Conservation (phyloP, 768 basidiomycete genomes). For the Rhodotorula babjevae region DNA sequence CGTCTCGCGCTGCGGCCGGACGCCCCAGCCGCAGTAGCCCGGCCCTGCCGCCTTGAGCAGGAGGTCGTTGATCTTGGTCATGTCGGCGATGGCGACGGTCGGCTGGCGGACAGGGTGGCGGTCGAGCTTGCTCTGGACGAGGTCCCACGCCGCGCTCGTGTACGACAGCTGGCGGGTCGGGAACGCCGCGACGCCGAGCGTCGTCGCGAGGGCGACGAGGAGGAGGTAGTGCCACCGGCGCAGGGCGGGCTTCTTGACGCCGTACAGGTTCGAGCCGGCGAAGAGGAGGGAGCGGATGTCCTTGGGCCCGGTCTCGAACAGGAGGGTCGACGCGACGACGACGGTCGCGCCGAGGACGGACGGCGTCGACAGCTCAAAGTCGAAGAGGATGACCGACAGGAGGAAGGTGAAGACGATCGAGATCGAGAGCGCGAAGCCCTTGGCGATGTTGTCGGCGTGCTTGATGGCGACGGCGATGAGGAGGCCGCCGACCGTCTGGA, state of each 20-base stretch:
- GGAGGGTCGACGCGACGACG: conserved; percentile 19
- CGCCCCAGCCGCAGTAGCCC: conserved; percentile 20
- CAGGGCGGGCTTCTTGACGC: conserved; percentile 4
- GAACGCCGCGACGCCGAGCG: conserved; percentile 11
- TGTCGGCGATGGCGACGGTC: conserved; percentile 28
- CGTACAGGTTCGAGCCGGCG: not conserved
- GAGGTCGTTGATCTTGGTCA: conserved; percentile 21
- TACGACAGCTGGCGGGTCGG: conserved; percentile 21
- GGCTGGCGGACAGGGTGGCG: conserved; percentile 1
- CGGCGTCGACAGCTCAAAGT: conserved; percentile 23
- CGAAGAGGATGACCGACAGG: conserved; percentile 35
- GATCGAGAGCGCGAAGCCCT: conserved; percentile 32
- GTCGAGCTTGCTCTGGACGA: conserved; percentile 9
- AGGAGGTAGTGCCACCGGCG: conserved; percentile 23
- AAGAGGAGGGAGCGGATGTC: not conserved
- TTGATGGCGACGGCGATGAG: conserved; percentile 36
- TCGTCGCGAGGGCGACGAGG: conserved; percentile 16
- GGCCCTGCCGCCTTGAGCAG: conserved; percentile 1
- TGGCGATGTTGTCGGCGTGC: conserved; percentile 37
- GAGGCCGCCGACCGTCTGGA: conserved; percentile 36
- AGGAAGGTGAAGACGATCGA: conserved; percentile 39
- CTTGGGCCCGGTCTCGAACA: conserved; percentile 11
- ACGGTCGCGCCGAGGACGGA: conserved; percentile 28
- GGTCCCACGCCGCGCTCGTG: conserved; percentile 26
- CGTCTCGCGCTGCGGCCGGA: conserved; percentile 5